Conservation (phyloP, 805 yeast genomes). For the Scheffersomyces coipomensis region DNA sequence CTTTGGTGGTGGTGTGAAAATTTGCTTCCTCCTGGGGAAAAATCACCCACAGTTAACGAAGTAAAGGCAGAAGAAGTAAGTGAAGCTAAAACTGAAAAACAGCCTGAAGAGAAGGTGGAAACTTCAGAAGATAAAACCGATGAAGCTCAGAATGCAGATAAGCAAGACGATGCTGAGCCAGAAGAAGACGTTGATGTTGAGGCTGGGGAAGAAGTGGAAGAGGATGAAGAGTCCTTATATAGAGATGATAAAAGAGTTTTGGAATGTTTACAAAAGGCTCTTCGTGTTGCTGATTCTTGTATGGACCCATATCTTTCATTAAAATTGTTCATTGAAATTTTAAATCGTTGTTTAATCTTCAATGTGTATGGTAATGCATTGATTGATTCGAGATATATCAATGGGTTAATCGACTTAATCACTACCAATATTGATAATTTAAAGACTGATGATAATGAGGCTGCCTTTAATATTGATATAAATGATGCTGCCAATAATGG, state of each 20-base stretch:
- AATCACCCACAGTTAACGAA: slow-evolving; percentile 24
- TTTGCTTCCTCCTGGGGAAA: slow-evolving; percentile 22
- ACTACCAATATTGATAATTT: slow-evolving; percentile 57
- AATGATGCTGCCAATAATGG: slow-evolving; percentile 2
- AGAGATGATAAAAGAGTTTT: slow-evolving; percentile 68
- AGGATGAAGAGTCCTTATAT: slow-evolving; percentile 17
- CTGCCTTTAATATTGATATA: not conserved
- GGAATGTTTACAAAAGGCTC: slow-evolving; percentile 85
- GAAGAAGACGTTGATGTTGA: slow-evolving; percentile 9
- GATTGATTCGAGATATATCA: slow-evolving; percentile 73
- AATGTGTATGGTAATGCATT: slow-evolving; percentile 75
- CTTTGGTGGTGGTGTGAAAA: slow-evolving; percentile 88
- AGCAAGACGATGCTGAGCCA: slow-evolving; percentile 1
- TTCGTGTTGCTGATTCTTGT: slow-evolving; percentile 91
- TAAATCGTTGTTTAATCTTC: slow-evolving; percentile 82
- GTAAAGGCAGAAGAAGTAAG: slow-evolving; percentile 20
- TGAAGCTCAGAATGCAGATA: slow-evolving; percentile 13
- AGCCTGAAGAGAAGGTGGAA: slow-evolving; percentile 25
- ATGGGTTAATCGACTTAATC: slow-evolving; percentile 83
- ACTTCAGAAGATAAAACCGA: slow-evolving; percentile 12
- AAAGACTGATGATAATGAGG: slow-evolving; percentile 19
- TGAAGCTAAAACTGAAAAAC: slow-evolving; percentile 45
- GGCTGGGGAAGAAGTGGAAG: slow-evolving; percentile 10
- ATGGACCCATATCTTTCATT: slow-evolving; percentile 74
- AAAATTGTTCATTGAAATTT: slow-evolving; percentile 84